Evolutionary conservation across 495 filamentous ascomycete species (phyloP).

Genomic region (Xylaria bambusicola): DNA sequence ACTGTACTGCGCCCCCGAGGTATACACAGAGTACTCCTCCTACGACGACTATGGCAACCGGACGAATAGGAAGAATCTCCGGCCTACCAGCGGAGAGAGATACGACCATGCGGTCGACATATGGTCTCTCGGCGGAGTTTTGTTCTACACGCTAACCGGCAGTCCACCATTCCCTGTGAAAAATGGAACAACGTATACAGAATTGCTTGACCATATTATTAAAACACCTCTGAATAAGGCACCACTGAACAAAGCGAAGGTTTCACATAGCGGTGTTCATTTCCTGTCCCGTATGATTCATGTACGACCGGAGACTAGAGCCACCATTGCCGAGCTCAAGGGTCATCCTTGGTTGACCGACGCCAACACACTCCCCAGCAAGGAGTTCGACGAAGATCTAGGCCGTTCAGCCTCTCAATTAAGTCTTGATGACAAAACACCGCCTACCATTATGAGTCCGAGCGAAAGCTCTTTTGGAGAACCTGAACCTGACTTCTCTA

Average conservation of each 20-base stretch:
- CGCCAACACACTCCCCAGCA: constrained; percentile 20
- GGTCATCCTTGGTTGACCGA: constrained; percentile 67
- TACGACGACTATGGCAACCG: constrained; percentile 52
- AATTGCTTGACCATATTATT: constrained; percentile 85
- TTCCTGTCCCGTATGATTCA: constrained; percentile 78
- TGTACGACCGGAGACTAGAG: constrained; percentile 66
- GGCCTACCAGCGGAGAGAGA: constrained; percentile 47
- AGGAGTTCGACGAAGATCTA: constrained; percentile 49
- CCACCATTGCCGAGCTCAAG: constrained; percentile 64
- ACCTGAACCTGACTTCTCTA: constrained; percentile 22
- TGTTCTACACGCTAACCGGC: constrained; percentile 77
- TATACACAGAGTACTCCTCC: constrained; percentile 81
- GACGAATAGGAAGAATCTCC: constrained; percentile 40
- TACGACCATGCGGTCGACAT: constrained; percentile 91
- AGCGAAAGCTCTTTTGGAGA: constrained; percentile 20
- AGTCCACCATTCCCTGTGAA: constrained; percentile 76
- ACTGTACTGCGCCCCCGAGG: constrained; percentile 93
- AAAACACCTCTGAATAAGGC: constrained; percentile 62
- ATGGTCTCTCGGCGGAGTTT: constrained; percentile 90
- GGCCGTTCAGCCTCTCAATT: constrained; percentile 68
- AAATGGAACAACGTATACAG: constrained; percentile 50
- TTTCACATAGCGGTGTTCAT: constrained; percentile 67
- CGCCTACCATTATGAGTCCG: neutral
- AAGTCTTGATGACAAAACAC: constrained; percentile 53
- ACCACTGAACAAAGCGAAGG: constrained; percentile 53